Percentiles rank a stretch among this genome's conserved stretches.
phyloP scores from a whole-genome alignment of 371 early-diverging fungal species.

The Syncephalis fuscata region DNA sequence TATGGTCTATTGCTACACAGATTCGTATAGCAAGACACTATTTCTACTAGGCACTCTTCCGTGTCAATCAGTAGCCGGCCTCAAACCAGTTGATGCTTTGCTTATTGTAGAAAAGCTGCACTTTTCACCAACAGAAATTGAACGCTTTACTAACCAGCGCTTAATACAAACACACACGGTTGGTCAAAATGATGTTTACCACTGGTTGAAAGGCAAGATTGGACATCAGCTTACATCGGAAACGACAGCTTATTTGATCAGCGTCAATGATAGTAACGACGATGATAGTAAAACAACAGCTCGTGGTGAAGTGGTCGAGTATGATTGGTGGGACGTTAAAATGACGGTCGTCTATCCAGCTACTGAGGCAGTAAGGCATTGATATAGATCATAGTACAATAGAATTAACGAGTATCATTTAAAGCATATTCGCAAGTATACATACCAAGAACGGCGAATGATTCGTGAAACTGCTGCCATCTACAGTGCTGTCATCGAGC shows the following conservation, averaged over 20 bases:
- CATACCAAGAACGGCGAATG: conserved; percentile 34
- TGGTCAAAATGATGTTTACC: conserved; percentile 40
- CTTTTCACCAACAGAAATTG: conserved; percentile 18
- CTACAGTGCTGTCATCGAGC: conserved; percentile 25
- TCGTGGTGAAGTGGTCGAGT: too few relatives aligned
- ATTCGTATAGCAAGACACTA: too few relatives aligned
- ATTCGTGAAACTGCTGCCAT: conserved; percentile 32
- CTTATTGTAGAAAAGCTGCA: conserved; percentile 27
- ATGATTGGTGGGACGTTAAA: conserved; percentile 23
- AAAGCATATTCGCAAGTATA: conserved; percentile 55
- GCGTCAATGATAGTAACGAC: conserved; percentile 8
- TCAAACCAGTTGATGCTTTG: too few relatives aligned
- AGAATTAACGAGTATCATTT: neutral
- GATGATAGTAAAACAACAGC: conserved; percentile 4
- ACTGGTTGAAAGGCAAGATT: conserved; percentile 19
- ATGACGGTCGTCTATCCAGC: conserved; percentile 43
- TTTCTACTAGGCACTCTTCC: too few relatives aligned
- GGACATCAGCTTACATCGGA: too few relatives aligned
- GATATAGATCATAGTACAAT: too few relatives aligned
- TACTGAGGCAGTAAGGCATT: conserved; percentile 20
- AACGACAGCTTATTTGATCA: too few relatives aligned
- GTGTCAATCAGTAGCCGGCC: too few relatives aligned
- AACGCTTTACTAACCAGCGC: conserved; percentile 14
- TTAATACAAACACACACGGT: conserved; percentile 12
- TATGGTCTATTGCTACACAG: too few relatives aligned